Percentiles rank a stretch among this genome's conserved stretches.
These are phyloP conservation scores for Coccomyxa sp. DNA, from an alignment of 139 green algal species.

Conservation along the genomic window DNA sequence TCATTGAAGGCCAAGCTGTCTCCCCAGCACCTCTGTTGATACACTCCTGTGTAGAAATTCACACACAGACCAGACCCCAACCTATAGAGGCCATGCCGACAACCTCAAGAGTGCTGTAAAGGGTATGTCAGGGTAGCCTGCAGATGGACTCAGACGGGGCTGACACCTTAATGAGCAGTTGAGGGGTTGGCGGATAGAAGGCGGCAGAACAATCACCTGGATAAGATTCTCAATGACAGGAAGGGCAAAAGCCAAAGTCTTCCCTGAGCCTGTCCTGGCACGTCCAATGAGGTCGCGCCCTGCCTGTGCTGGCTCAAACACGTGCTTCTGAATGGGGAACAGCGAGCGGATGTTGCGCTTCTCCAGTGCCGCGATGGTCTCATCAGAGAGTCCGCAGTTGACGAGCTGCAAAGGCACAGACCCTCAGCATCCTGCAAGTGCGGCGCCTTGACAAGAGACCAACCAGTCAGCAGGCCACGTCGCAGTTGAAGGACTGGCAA, in stretches of 20 bases:
- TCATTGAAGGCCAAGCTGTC: neutral
- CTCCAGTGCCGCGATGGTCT: constrained; percentile 63
- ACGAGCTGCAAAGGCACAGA: constrained; percentile 33
- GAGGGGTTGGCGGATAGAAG: no score
- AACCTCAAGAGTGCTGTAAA: no score
- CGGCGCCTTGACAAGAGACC: neutral
- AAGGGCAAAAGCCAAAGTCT: constrained; percentile 97
- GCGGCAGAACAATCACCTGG: no score
- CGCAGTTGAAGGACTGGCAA: neutral
- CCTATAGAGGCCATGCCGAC: no score
- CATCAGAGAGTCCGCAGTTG: constrained; percentile 66
- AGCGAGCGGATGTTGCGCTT: constrained; percentile 63
- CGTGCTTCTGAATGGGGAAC: constrained; percentile 81
- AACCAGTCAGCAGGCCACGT: neutral
- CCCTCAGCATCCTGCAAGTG: neutral
- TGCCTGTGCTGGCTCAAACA: constrained; percentile 38
- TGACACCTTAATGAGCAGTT: no score
- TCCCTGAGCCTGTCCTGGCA: constrained; percentile 93
- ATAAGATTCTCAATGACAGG: constrained; percentile 91
- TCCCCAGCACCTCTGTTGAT: no score
- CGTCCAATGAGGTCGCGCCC: constrained; percentile 90
- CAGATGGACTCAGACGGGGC: no score
- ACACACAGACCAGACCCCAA: no score
- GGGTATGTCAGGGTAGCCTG: no score
- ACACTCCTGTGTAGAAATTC: no score